Evolutionary conservation across 2,329 filamentous ascomycete genomes (phyloP).

Genomic region (Didymella pinodella): DNA sequence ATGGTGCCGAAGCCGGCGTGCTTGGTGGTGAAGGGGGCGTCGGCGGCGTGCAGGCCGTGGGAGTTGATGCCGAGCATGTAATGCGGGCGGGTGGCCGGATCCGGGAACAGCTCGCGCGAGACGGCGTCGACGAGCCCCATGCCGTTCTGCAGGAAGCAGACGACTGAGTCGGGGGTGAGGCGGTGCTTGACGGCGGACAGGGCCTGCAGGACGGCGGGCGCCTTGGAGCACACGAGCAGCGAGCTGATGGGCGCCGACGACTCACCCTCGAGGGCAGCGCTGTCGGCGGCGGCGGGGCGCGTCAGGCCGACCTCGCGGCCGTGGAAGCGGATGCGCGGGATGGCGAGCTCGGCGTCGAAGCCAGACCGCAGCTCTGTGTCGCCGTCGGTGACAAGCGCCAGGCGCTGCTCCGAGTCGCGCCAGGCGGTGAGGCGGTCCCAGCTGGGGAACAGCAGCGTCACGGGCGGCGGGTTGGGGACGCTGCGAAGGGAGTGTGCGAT

Average conservation of each 20-base stretch:
- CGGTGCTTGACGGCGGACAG: slow-evolving; percentile 71
- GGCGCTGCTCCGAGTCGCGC: slow-evolving; percentile 54
- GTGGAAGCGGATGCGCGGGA: slow-evolving; percentile 49
- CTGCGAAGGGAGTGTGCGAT: slow-evolving; percentile 76
- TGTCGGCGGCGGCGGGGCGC: slow-evolving; percentile 15
- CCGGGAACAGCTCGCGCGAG: slow-evolving; percentile 73
- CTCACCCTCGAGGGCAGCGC: slow-evolving; percentile 32
- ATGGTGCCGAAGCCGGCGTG: slow-evolving; percentile 68
- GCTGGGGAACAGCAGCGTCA: slow-evolving; percentile 81
- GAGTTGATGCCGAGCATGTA: slow-evolving; percentile 77
- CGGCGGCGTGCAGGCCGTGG: slow-evolving; percentile 62
- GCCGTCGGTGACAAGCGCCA: slow-evolving; percentile 58
- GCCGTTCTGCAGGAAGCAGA: slow-evolving; percentile 81
- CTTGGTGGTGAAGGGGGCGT: slow-evolving; percentile 60
- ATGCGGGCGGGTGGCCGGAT: slow-evolving; percentile 70
- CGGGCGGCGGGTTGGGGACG: slow-evolving; percentile 69
- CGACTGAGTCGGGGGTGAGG: slow-evolving; percentile 71
- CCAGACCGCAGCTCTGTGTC: slow-evolving; percentile 51
- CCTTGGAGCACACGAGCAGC: slow-evolving; percentile 81
- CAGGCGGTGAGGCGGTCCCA: slow-evolving; percentile 56
- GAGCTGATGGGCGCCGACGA: slow-evolving; percentile 67
- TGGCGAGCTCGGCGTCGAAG: slow-evolving; percentile 56
- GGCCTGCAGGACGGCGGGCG: slow-evolving; percentile 70
- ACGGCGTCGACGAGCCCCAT: slow-evolving; percentile 84
- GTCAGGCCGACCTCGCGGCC: slow-evolving; percentile 44